These are phyloP conservation scores for Castanea crenata DNA, from an alignment of 306 rosid genomes.

Conservation along the genomic window DNA sequence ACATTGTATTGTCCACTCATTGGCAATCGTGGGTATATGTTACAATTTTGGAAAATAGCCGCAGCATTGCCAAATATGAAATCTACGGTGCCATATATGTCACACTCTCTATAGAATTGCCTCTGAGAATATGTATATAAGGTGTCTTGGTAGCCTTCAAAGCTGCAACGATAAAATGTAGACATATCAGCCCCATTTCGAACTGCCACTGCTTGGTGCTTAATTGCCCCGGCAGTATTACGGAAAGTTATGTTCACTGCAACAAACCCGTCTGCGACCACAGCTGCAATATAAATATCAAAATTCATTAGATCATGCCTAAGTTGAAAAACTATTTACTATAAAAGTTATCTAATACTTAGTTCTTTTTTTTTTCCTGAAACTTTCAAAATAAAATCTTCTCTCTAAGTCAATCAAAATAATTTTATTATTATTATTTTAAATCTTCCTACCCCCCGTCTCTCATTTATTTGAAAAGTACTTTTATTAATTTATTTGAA, in stretches of 20 bases:
- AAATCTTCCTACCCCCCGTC: too few relatives aligned
- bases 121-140: constrained; percentile 76
- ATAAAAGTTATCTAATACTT: too few relatives aligned
- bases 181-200: constrained; percentile 85
- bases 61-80: constrained; percentile 97
- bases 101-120: constrained; percentile 87
- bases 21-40: constrained; percentile 75
- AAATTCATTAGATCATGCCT: not conserved
- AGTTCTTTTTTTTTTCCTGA: too few relatives aligned
- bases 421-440: too few relatives aligned
- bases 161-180: constrained; percentile 81
- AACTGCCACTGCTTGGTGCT: constrained; percentile 90
- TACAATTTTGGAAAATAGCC: constrained; percentile 78
- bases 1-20: constrained; percentile 85
- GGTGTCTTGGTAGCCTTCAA: constrained; percentile 90
- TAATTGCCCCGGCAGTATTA: constrained; percentile 82
- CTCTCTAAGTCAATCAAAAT: too few relatives aligned
- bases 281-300: constrained; percentile 44
- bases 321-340: not conserved
- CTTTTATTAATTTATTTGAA: too few relatives aligned
- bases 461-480: too few relatives aligned
- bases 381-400: too few relatives aligned
- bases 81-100: constrained; percentile 83
- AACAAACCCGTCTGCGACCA: constrained; percentile 71
- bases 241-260: constrained; percentile 76